phyloP scores from a whole-genome alignment of 2,329 filamentous ascomycete genomes.

The Bipolaris sorokiniana region DNA sequence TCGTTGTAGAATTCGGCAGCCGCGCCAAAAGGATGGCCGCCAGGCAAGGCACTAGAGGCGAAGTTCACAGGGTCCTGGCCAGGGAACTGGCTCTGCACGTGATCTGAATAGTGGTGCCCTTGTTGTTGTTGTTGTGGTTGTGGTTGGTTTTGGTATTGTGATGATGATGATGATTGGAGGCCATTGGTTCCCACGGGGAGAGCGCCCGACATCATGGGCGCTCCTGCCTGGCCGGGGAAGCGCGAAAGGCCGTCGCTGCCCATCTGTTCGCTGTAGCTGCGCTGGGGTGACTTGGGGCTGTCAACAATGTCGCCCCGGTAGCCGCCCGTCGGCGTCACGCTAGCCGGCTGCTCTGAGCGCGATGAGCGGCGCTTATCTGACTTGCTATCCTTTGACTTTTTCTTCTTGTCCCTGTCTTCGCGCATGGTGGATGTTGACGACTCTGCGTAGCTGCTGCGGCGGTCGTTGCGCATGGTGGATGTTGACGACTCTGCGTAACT shows the following conservation, averaged over 20 bases:
- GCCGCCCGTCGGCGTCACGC: constrained; percentile 36
- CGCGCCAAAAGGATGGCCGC: constrained; percentile 54
- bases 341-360: constrained; percentile 38
- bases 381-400: constrained; percentile 29
- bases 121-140: neutral
- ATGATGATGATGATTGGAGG: constrained; percentile 15
- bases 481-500: constrained; percentile 41
- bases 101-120: constrained; percentile 24
- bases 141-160: neutral
- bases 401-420: constrained; percentile 39
- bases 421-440: constrained; percentile 37
- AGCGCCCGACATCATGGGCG: constrained; percentile 45
- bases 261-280: constrained; percentile 41
- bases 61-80: constrained; percentile 60
- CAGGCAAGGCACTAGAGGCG: constrained; percentile 54
- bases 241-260: constrained; percentile 41
- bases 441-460: constrained; percentile 39
- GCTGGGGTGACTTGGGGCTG: constrained; percentile 28
- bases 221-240: constrained; percentile 44
- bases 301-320: constrained; percentile 44
- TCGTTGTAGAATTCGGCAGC: constrained; percentile 69
- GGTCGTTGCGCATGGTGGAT: constrained; percentile 36
- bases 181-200: constrained; percentile 35
- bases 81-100: constrained; percentile 64
- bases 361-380: constrained; percentile 40